Evolutionary conservation across 768 basidiomycete genomes (phyloP).

Genomic region (Boletus rubroflammeus): DNA sequence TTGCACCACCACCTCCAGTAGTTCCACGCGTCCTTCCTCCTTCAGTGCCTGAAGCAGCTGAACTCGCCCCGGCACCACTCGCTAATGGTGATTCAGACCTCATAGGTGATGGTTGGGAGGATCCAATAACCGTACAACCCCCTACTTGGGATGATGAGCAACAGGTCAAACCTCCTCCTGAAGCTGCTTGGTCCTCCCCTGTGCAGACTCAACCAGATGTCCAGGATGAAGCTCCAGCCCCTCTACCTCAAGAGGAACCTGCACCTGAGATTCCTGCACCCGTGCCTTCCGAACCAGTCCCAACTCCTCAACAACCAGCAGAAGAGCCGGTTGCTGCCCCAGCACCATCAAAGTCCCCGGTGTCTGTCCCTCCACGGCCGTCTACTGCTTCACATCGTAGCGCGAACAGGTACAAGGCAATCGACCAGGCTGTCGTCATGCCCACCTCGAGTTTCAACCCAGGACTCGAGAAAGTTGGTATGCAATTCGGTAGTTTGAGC

Average conservation of each 20-base stretch:
- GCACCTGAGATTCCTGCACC: conserved; percentile 19
- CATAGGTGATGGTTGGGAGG: conserved; percentile 56
- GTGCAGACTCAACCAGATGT: conserved; percentile 26
- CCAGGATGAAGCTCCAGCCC: conserved; percentile 13
- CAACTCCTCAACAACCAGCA: conserved; percentile 12
- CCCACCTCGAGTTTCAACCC: conserved; percentile 58
- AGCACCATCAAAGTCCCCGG: conserved; percentile 37
- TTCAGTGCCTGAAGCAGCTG: conserved; percentile 23
- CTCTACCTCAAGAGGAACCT: conserved; percentile 34
- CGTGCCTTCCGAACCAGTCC: conserved; percentile 15
- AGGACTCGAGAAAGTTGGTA: conserved; percentile 73
- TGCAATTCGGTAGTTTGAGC: conserved; percentile 87
- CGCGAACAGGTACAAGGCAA: conserved; percentile 64
- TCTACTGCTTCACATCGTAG: conserved; percentile 50
- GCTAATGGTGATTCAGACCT: conserved; percentile 34
- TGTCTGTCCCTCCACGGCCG: conserved; percentile 52
- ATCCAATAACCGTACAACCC: conserved; percentile 64
- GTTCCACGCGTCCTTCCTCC: conserved; percentile 15
- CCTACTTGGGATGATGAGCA: conserved; percentile 74
- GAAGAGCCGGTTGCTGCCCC: conserved; percentile 32
- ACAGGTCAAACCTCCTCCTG: conserved; percentile 33
- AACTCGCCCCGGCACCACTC: conserved; percentile 27
- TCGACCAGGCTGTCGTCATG: conserved; percentile 79
- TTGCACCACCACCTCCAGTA: conserved; percentile 35
- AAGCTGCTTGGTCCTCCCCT: conserved; percentile 33